Conservation (phyloP, 176 grass and related monocot genomes). For the Paspalum vaginatum region DNA sequence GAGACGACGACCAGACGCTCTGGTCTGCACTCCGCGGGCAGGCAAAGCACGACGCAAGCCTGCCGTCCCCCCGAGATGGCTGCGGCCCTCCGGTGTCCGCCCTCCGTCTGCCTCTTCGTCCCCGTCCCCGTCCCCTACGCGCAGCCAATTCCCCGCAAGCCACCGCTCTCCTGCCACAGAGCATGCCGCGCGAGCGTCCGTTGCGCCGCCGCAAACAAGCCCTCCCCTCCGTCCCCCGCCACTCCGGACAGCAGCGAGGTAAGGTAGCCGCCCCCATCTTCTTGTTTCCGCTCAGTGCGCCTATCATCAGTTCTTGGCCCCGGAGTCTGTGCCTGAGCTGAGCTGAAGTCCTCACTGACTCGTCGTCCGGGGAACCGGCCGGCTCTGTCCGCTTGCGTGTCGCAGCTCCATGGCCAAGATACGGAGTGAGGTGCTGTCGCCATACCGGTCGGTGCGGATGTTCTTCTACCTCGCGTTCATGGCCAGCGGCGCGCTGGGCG, state of each 20-base stretch:
- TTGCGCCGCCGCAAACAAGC: slow-evolving; percentile 68
- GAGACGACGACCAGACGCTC: background rate
- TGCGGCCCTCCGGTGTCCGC: background rate
- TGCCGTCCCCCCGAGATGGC: slow-evolving; percentile 27
- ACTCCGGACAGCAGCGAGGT: slow-evolving; percentile 55
- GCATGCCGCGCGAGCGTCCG: slow-evolving; percentile 34
- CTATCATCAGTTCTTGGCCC: background rate
- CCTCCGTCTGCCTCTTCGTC: slow-evolving; percentile 8
- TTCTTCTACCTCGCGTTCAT: slow-evolving; percentile 98
- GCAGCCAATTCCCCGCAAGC: slow-evolving; percentile 1
- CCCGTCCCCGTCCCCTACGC: background rate
- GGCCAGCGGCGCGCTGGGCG: slow-evolving; percentile 68
- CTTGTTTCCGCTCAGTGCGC: too few species aligned
- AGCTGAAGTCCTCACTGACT: background rate
- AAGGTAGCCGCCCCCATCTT: slow-evolving; percentile 50
- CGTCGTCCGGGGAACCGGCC: background rate
- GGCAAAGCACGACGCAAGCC: slow-evolving; percentile 10
- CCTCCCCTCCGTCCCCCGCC: slow-evolving; percentile 37
- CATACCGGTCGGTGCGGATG: slow-evolving; percentile 84
- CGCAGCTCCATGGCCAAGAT: slow-evolving; percentile 78
- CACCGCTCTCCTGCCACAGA: slow-evolving; percentile 19
- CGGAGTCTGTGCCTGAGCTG: background rate
- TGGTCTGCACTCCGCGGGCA: slow-evolving; percentile 24
- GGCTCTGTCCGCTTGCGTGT: background rate
- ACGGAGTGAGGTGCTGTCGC: slow-evolving; percentile 89